Percentiles rank a stretch among this genome's conserved stretches.
These are phyloP conservation scores for Leccinellum albellum DNA, from an alignment of 768 basidiomycete genomes.

Conservation along the genomic window DNA sequence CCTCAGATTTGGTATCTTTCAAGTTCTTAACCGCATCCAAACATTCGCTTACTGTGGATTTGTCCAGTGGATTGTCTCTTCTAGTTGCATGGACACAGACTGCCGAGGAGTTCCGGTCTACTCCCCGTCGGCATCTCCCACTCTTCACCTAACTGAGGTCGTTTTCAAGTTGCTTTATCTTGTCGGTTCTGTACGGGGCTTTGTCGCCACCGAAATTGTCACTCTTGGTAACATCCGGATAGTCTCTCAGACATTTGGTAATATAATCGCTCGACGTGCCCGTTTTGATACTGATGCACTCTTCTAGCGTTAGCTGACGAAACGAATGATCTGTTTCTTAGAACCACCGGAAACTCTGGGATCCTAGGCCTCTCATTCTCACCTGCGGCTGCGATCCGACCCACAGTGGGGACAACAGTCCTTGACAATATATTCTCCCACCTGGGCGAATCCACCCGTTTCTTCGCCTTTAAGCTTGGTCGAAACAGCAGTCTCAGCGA, in stretches of 20 bases:
- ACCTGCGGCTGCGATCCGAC: conserved; percentile 42
- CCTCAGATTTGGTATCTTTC: conserved; percentile 46
- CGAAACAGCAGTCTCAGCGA: conserved; percentile 23
- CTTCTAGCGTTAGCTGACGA: conserved; percentile 42
- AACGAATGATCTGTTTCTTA: conserved; percentile 42
- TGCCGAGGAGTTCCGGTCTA: conserved; percentile 45
- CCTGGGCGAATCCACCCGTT: conserved; percentile 38
- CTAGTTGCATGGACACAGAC: conserved; percentile 41
- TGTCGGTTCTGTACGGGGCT: conserved; percentile 50
- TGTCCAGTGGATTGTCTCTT: conserved; percentile 49
- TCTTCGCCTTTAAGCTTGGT: conserved; percentile 51
- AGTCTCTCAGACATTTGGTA: conserved; percentile 47
- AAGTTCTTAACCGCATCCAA: neutral
- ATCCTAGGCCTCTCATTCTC: conserved; percentile 55
- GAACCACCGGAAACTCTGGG: conserved; percentile 48
- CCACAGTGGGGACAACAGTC: conserved; percentile 41
- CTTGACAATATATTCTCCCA: conserved; percentile 46
- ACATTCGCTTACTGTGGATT: conserved; percentile 1
- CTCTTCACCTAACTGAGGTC: conserved; percentile 28
- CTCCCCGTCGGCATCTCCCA: conserved; percentile 29
- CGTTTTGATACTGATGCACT: neutral
- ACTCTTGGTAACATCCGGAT: conserved; percentile 44
- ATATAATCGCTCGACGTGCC: neutral
- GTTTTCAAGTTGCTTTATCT: conserved; percentile 49
- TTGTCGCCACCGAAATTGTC: conserved; percentile 47